A percentile compares a stretch with the other conserved stretches of the same genome.
phyloP scores from a whole-genome alignment of 2,329 filamentous ascomycete genomes.

The Colletotrichum acutatum region DNA sequence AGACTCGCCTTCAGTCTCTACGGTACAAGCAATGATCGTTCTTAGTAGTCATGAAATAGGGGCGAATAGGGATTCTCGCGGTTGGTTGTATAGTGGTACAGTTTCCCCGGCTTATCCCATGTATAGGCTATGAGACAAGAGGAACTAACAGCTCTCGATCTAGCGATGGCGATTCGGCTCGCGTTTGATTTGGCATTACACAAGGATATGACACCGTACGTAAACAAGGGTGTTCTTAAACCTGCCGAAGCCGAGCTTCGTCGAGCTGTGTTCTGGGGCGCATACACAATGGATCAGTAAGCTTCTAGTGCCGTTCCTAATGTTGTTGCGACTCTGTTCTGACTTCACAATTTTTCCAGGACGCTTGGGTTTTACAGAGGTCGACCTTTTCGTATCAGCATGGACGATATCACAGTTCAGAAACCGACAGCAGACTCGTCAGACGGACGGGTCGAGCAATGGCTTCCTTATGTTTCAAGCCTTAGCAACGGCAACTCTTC shows the following conservation, averaged over 20 bases:
- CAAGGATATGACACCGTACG: constrained; percentile 40
- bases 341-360: constrained; percentile 13
- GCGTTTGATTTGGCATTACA: constrained; percentile 42
- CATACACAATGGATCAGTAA: constrained; percentile 44
- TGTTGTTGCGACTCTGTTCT: background rate
- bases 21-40: constrained; percentile 41
- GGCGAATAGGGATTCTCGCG: constrained; percentile 41
- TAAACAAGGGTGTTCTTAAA: constrained; percentile 38
- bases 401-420: constrained; percentile 41
- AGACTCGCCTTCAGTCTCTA: constrained; percentile 41
- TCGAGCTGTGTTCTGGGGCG: constrained; percentile 44
- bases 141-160: constrained; percentile 38
- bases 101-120: background rate
- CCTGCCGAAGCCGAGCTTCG: constrained; percentile 42
- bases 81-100: constrained; percentile 42
- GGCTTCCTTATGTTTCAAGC: constrained; percentile 4
- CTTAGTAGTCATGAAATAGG: constrained; percentile 42
- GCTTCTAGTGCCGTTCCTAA: background rate
- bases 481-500: background rate
- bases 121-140: background rate
- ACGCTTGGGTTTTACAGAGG: constrained; percentile 42
- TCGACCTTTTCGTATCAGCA: constrained; percentile 41
- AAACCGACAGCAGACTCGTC: constrained; percentile 23
- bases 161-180: constrained; percentile 43
- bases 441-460: background rate